Evolutionary conservation across 2,329 filamentous ascomycete genomes (phyloP).

Genomic region (Aureobasidium sp.): DNA sequence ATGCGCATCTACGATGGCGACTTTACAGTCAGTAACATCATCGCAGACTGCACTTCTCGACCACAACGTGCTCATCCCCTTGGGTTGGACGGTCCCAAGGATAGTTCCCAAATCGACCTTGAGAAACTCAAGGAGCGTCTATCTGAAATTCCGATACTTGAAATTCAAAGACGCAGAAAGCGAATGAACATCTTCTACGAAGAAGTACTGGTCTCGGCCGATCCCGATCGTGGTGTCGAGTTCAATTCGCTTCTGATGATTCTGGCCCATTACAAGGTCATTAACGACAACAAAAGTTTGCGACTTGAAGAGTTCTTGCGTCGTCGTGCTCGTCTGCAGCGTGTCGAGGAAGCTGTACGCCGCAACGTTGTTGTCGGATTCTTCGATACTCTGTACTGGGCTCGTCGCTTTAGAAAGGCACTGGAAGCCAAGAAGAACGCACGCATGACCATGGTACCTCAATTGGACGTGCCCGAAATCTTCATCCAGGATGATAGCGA

Average conservation of each 20-base stretch:
- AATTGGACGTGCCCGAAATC: slow-evolving; percentile 69
- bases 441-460: slow-evolving; percentile 70
- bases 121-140: slow-evolving; percentile 68
- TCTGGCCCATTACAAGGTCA: slow-evolving; percentile 96
- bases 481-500: slow-evolving; percentile 71
- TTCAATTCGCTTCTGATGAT: slow-evolving; percentile 94
- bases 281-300: slow-evolving; percentile 93
- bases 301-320: slow-evolving; percentile 84
- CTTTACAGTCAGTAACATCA: slow-evolving; percentile 75
- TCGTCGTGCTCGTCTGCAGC: slow-evolving; percentile 79
- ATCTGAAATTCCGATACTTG: slow-evolving; percentile 62
- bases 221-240: slow-evolving; percentile 80
- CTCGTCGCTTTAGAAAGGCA: slow-evolving; percentile 69
- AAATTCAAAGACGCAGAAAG: slow-evolving; percentile 67
- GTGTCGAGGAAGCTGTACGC: slow-evolving; percentile 89
- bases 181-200: slow-evolving; percentile 95
- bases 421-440: slow-evolving; percentile 63
- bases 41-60: slow-evolving; percentile 70
- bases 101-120: slow-evolving; percentile 54
- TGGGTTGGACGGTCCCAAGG: slow-evolving; percentile 35
- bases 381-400: slow-evolving; percentile 90
- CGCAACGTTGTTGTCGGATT: slow-evolving; percentile 87
- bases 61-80: slow-evolving; percentile 42
- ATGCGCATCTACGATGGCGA: slow-evolving; percentile 94
- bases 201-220: slow-evolving; percentile 88